Conservation (phyloP, 192 early-diverging fungal species). For the Funneliformis mosseae region DNA sequence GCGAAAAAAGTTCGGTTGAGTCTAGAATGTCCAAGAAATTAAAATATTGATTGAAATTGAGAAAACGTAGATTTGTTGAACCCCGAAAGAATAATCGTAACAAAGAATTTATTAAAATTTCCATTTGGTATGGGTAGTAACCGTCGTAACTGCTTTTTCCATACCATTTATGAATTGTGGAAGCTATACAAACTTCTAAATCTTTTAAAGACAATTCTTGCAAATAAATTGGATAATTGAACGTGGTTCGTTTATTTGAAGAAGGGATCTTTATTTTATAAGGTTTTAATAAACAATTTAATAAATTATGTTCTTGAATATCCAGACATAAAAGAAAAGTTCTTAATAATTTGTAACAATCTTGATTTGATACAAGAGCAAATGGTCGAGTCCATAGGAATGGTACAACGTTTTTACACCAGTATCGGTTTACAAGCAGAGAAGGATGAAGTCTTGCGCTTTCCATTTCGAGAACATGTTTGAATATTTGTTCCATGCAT, state of each 20-base stretch:
- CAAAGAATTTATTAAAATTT: too few species aligned
- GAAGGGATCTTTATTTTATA: background rate
- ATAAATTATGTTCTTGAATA: background rate
- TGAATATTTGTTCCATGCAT: background rate
- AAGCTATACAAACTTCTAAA: background rate
- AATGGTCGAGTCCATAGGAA: background rate
- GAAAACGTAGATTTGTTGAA: too few species aligned
- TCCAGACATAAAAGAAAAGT: background rate
- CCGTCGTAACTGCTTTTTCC: background rate
- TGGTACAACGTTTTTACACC: background rate
- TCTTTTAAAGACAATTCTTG: background rate
- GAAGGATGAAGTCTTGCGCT: background rate
- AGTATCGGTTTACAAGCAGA: background rate
- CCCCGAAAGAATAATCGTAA: too few species aligned
- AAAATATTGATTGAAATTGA: too few species aligned
- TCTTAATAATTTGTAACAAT: background rate
- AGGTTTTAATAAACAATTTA: background rate
- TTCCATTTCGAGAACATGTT: background rate
- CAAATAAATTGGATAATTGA: background rate
- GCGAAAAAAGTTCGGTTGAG: too few species aligned
- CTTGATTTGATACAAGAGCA: background rate
- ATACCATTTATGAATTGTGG: background rate
- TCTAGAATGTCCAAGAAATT: too few species aligned
- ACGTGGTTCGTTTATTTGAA: background rate
- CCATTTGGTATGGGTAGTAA: background rate